A percentile compares a stretch with the other conserved stretches of the same genome.
These are phyloP conservation scores for Trametes cinnabarina DNA, from an alignment of 768 basidiomycete genomes.

Conservation along the genomic window DNA sequence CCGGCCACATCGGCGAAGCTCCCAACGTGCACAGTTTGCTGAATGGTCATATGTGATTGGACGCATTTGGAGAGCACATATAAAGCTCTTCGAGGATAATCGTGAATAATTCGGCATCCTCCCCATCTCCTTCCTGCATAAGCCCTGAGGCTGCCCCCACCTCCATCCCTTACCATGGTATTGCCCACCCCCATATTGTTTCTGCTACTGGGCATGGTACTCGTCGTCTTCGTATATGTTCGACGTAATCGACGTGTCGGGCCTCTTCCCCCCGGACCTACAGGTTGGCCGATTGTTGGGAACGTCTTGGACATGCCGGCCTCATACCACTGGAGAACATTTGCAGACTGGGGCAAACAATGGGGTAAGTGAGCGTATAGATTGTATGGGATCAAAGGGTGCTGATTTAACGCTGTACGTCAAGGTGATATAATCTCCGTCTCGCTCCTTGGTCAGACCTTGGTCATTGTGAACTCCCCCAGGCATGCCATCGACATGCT, in stretches of 20 bases:
- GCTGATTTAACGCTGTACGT: neutral
- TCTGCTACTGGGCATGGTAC: neutral
- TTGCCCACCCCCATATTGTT: no score
- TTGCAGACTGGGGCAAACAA: conserved; percentile 26
- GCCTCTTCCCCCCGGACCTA: conserved; percentile 32
- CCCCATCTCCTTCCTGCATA: no score
- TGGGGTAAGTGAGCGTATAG: conserved; percentile 27
- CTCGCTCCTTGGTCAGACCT: conserved; percentile 26
- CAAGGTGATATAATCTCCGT: conserved; percentile 31
- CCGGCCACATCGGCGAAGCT: no score
- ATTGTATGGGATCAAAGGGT: no score
- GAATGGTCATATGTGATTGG: no score
- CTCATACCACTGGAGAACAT: conserved; percentile 25
- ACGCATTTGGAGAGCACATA: no score
- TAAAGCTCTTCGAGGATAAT: no score
- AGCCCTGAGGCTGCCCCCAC: no score
- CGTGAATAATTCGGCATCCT: no score
- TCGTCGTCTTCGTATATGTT: neutral
- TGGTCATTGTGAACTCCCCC: conserved; percentile 31
- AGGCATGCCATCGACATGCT: conserved; percentile 27
- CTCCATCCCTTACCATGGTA: no score
- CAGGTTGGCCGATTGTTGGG: conserved; percentile 26
- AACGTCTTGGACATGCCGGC: conserved; percentile 29
- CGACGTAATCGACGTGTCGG: neutral
- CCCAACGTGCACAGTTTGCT: no score